phyloP scores from a whole-genome alignment of 441 rosid genomes.

The Pelargonium australe region DNA sequence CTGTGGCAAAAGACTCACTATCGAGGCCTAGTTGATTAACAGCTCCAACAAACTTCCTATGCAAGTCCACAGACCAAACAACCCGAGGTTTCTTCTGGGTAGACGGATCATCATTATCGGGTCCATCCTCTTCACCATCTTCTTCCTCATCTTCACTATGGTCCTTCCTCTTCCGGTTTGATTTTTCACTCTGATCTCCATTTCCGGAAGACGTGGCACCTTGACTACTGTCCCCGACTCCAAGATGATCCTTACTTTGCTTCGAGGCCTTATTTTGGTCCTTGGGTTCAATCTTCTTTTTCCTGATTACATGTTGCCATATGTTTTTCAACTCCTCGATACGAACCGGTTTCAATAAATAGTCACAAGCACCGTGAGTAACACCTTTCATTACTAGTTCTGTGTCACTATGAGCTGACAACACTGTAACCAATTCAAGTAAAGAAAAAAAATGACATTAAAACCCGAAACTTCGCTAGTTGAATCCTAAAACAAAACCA shows the following conservation, averaged over 20 bases:
- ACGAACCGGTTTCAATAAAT: slow-evolving; percentile 75
- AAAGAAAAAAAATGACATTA: background rate
- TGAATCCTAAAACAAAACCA: slow-evolving; percentile 2
- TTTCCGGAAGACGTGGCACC: slow-evolving; percentile 16
- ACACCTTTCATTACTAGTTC: slow-evolving; percentile 84
- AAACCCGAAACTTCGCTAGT: background rate
- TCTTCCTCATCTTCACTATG: slow-evolving; percentile 43
- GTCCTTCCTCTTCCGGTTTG: slow-evolving; percentile 55
- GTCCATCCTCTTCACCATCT: slow-evolving; percentile 44
- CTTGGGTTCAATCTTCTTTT: slow-evolving; percentile 39
- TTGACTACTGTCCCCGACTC: slow-evolving; percentile 24
- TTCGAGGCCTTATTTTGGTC: slow-evolving; percentile 29
- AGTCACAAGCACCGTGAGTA: slow-evolving; percentile 85
- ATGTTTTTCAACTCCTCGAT: slow-evolving; percentile 82
- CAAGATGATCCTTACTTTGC: slow-evolving; percentile 32
- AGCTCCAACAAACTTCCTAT: slow-evolving; percentile 72
- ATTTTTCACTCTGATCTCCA: slow-evolving; percentile 35
- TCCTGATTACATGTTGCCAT: slow-evolving; percentile 94
- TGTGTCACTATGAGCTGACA: slow-evolving; percentile 70
- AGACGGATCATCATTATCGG: slow-evolving; percentile 45
- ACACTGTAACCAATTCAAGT: slow-evolving; percentile 42
- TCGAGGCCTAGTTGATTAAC: slow-evolving; percentile 81
- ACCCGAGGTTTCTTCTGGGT: slow-evolving; percentile 81
- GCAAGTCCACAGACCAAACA: slow-evolving; percentile 83
- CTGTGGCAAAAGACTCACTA: slow-evolving; percentile 43